Evolutionary conservation across 1,139 yeast species (phyloP), one percentile per base, ranked within the genome.

Genomic region (Yamadazyma conglobata): DNA sequence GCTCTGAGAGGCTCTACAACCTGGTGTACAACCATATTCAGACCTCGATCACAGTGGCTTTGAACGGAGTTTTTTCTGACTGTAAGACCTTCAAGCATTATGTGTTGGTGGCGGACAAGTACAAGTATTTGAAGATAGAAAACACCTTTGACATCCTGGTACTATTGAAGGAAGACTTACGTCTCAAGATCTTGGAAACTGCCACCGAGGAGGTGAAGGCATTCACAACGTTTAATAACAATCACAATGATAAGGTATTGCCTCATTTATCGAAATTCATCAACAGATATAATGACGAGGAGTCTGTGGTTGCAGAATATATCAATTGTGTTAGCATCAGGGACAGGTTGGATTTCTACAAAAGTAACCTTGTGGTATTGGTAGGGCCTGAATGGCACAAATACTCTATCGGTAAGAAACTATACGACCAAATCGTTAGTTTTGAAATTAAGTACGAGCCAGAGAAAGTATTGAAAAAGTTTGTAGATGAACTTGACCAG

Each of bases 341-440:
- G 15, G 31, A 31, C 9, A 41, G 36, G 22, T 15, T 44, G 3
- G 17, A 24, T 1, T 42, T 35, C 25, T 44, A 44, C 19, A 31
- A 35, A 3, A 13, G 13, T 1, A 35, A 34, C 17, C 28, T 44
- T 19, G 7, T 19, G 1, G 22, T 29, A 2, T 34, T 65, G 2
- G 63, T 89, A 8, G 95, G 96, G 0, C 48, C 62, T 10, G 82
- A 79, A 18, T 89, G 96, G 96, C 64, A 60, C 29, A 67, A 74
- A 25, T 85, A 80, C 44, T 77, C 89, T 0, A 79, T 81, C 29
- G 96, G 96, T 0, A 72, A 68, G 32, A 74, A 71, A 39, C 70
- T 89, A 2, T 63, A 69, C 10, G 52, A 64, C 2, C 85, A 77
- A 36, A 65, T 77, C 10, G 46, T 51, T 1, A 55, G 60, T 1